phyloP scores from a whole-genome alignment of 768 basidiomycete species.

The Phaffia tasmanica region DNA sequence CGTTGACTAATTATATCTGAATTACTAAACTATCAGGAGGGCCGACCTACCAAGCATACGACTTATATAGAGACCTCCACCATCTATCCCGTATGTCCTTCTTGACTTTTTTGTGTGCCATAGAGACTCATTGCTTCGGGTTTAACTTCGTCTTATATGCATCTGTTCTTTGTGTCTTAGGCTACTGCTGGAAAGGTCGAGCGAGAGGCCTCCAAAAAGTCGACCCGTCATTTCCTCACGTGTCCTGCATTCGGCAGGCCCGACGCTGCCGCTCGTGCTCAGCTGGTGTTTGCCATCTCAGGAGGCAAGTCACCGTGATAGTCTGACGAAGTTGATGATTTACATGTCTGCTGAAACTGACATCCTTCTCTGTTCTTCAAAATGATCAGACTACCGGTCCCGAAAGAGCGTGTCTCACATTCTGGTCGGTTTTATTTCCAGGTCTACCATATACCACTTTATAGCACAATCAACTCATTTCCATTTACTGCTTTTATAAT shows the following conservation, averaged over 20 bases:
- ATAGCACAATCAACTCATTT: background rate
- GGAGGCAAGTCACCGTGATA: constrained; percentile 44
- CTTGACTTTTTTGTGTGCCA: too few relatives aligned
- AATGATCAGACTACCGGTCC: background rate
- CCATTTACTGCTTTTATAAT: constrained; percentile 20
- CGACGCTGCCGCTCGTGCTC: constrained; percentile 49
- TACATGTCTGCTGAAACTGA: too few relatives aligned
- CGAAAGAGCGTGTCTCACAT: background rate
- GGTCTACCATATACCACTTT: too few relatives aligned
- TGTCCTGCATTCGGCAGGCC: constrained; percentile 67
- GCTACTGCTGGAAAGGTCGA: constrained; percentile 47
- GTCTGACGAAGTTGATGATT: too few relatives aligned
- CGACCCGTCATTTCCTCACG: constrained; percentile 55
- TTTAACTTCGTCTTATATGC: background rate
- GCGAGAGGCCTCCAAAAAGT: constrained; percentile 49
- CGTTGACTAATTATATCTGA: constrained; percentile 3
- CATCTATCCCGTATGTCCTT: constrained; percentile 42
- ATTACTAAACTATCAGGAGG: background rate
- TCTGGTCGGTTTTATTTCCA: background rate
- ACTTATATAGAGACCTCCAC: constrained; percentile 16
- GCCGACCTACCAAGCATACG: background rate
- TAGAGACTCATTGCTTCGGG: too few relatives aligned
- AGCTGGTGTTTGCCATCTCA: constrained; percentile 63
- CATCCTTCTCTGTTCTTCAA: background rate
- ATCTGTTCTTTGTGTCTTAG: background rate